phyloP scores from a whole-genome alignment of 768 basidiomycete species.

The Naganishia friedmannii region DNA sequence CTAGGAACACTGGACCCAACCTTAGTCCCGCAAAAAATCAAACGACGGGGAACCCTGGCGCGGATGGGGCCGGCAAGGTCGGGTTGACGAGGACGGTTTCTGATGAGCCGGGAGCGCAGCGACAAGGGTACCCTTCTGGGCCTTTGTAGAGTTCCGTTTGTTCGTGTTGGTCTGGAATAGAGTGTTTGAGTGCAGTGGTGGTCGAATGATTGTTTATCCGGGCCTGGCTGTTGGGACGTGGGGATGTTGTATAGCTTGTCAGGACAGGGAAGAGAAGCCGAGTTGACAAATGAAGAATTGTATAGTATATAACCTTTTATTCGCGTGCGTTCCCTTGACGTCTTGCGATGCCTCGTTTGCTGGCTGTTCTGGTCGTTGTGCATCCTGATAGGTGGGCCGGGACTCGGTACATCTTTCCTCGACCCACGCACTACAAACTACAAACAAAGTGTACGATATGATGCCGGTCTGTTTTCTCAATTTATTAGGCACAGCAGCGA shows the following conservation, averaged over 20 bases:
- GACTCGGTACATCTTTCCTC: too few species aligned
- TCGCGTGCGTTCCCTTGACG: too few species aligned
- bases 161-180: not conserved
- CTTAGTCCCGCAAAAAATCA: not conserved
- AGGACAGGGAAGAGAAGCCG: not conserved
- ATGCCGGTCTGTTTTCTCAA: too few species aligned
- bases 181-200: not conserved
- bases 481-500: not conserved
- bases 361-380: not conserved
- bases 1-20: not conserved
- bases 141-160: not conserved
- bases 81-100: not conserved
- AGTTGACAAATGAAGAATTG: not conserved
- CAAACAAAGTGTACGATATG: too few species aligned
- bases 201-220: too few species aligned
- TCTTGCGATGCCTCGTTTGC: not conserved
- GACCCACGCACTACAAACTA: too few species aligned
- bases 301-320: too few species aligned
- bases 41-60: not conserved
- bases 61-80: not conserved
- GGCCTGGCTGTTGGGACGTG: too few species aligned
- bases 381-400: too few species aligned
- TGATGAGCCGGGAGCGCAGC: not conserved
- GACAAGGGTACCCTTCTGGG: constrained; percentile 19
- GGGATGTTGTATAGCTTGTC: too few species aligned